Evolutionary conservation across 2,329 filamentous ascomycete genomes (phyloP).

Genomic region (Alternaria tenuissima): DNA sequence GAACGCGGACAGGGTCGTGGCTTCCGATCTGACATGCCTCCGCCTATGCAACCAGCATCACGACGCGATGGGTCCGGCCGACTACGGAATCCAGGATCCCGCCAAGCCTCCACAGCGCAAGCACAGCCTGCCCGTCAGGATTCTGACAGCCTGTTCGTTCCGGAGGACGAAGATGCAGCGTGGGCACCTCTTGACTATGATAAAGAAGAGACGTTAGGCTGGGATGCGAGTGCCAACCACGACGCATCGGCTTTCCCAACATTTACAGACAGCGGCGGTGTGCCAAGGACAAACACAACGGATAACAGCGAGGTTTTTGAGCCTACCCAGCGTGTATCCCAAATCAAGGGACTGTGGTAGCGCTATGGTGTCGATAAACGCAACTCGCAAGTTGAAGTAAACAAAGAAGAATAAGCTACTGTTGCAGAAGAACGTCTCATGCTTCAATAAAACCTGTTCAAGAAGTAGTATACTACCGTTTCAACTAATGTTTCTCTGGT

Average conservation of each 20-base stretch:
- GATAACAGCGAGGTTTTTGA: conserved; percentile 60
- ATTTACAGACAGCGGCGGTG: conserved; percentile 53
- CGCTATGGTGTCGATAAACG: background rate
- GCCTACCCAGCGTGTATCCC: conserved; percentile 77
- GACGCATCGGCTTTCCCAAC: conserved; percentile 52
- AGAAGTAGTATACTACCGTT: background rate
- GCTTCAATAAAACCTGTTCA: background rate
- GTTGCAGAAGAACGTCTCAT: background rate
- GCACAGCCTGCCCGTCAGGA: conserved; percentile 58
- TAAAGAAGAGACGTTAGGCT: conserved; percentile 73
- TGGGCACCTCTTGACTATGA: conserved; percentile 77
- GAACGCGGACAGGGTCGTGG: conserved; percentile 33
- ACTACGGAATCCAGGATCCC: conserved; percentile 40
- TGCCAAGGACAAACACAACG: conserved; percentile 33
- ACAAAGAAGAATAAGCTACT: background rate
- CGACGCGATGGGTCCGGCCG: conserved; percentile 39
- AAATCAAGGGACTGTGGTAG: conserved; percentile 55
- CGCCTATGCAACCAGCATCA: conserved; percentile 48
- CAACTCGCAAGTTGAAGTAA: background rate
- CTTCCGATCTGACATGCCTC: conserved; percentile 53
- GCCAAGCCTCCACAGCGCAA: conserved; percentile 28
- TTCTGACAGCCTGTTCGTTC: conserved; percentile 76
- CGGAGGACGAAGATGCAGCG: conserved; percentile 70
- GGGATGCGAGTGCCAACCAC: conserved; percentile 72
- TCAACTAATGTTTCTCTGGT: background rate